Base-by-base conservation (phyloP, 305 asterid genomes). In the Caryopteris hybrid region DNA sequence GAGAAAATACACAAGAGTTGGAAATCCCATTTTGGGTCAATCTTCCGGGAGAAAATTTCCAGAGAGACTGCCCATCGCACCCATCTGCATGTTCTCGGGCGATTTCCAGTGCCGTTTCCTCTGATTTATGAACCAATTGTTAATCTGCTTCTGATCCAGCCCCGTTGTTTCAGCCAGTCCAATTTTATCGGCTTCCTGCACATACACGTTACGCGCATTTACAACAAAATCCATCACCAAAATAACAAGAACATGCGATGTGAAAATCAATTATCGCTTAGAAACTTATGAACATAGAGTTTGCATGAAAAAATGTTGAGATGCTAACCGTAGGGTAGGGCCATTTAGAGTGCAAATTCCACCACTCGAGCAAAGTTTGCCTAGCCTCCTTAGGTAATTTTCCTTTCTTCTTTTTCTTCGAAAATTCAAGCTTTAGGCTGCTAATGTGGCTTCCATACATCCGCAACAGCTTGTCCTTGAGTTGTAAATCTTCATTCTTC, bases 51-150 rank as follows among this genome's bases (percentile, higher is more conserved):
- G 82, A 74, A 83, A 83, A 62, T 87, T 91, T 12, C 85, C 89
- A 42, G 92, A 83, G 34, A 84, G 78, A 78, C 80, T 82, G 61
- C 83, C 94, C 91, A 94, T 91, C 68, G 88, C 80, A 21, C 96
- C 95, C 68, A 90, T 61, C 52, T 91, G 99, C 95, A 78, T 78
- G 14, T 73, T 61, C 61, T 78, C 78, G 13, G 76, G 89, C 80
- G 99, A 91, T 52, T 82, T 93, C 99, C 99, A 93, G 61, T 93
- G 96, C 54, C 99, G 69, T 75, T 93, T 93, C 85, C 99, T 85
- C 52, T 92, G 98, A 58, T 92, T 92, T 45, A 88, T 90, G 78
- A 91, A 91, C 97, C 97, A 91, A 56, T 91, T 91, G 84, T 87
- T 91, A 21, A 91, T 91, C 79, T 91, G 97, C 78, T 87, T 76